Evolutionary conservation across 2,329 filamentous ascomycete species (phyloP).

Genomic region (Malbranchea cinnamomea): DNA sequence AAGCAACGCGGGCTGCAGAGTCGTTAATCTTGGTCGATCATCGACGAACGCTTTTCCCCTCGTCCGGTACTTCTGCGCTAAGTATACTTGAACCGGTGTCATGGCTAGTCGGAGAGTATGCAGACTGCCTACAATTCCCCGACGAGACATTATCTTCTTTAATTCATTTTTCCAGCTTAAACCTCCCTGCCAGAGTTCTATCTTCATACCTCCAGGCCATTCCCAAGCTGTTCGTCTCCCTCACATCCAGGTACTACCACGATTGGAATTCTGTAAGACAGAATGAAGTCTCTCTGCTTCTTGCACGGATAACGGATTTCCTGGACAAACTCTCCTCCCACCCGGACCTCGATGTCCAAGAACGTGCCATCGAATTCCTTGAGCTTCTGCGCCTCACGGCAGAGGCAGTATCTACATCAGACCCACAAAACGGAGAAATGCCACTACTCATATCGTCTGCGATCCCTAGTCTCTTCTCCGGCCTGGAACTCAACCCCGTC

Average conservation of each 20-base stretch:
- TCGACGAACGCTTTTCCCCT: slow-evolving; percentile 41
- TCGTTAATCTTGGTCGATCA: slow-evolving; percentile 49
- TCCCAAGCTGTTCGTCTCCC: slow-evolving; percentile 65
- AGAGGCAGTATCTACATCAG: slow-evolving; percentile 45
- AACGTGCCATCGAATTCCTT: slow-evolving; percentile 80
- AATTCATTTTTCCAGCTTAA: slow-evolving; percentile 49
- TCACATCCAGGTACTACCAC: slow-evolving; percentile 51
- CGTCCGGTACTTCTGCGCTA: slow-evolving; percentile 34
- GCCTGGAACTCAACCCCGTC: slow-evolving; percentile 84
- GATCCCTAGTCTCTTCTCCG: slow-evolving; percentile 73
- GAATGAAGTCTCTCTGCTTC: slow-evolving; percentile 58
- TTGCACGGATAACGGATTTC: slow-evolving; percentile 68
- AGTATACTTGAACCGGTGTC: slow-evolving; percentile 60
- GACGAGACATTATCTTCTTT: slow-evolving; percentile 60
- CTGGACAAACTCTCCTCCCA: slow-evolving; percentile 67
- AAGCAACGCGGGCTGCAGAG: slow-evolving; percentile 73
- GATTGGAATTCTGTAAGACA: slow-evolving; percentile 62
- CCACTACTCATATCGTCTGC: slow-evolving; percentile 80
- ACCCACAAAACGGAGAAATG: slow-evolving; percentile 36
- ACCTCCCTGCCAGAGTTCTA: slow-evolving; percentile 50
- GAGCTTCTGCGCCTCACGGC: slow-evolving; percentile 77
- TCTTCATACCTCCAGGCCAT: slow-evolving; percentile 69
- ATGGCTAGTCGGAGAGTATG: slow-evolving; percentile 84
- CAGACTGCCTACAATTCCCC: slow-evolving; percentile 52
- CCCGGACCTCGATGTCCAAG: slow-evolving; percentile 84